Conservation (phyloP, 331 rosid species). For the Acacia pycnantha region DNA sequence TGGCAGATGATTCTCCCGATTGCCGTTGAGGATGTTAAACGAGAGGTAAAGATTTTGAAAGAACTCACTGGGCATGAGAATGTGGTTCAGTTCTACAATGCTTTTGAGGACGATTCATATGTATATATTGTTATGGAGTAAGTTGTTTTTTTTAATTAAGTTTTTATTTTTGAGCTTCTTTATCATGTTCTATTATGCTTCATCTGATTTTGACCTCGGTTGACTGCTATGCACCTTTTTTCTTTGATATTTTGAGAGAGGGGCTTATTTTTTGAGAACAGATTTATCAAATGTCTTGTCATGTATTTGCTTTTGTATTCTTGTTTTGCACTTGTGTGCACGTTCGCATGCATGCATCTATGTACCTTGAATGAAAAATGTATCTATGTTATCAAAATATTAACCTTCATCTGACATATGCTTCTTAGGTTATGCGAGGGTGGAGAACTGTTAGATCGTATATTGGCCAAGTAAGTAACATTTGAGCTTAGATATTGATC, state of each 20-base stretch:
- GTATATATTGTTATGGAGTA: conserved; percentile 99
- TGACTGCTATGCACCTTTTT: background rate
- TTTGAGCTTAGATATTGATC: conserved; percentile 23
- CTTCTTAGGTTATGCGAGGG: conserved; percentile 93
- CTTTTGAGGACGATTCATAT: conserved; percentile 87
- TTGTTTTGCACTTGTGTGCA: background rate
- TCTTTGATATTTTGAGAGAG: background rate
- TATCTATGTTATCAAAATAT: conserved; percentile 9
- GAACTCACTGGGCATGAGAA: conserved; percentile 95
- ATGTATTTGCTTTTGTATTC: background rate
- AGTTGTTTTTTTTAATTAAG: conserved; percentile 27
- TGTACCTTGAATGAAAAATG: background rate
- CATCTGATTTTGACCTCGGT: conserved; percentile 16
- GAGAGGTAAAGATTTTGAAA: conserved; percentile 92
- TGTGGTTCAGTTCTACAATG: conserved; percentile 82
- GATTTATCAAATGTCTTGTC: conserved; percentile 25
- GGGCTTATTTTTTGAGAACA: conserved; percentile 25
- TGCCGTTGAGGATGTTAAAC: conserved; percentile 97
- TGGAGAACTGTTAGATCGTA: conserved; percentile 93
- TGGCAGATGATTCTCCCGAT: conserved; percentile 98
- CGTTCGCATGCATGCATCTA: background rate
- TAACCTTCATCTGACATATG: conserved; percentile 1
- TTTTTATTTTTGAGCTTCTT: background rate
- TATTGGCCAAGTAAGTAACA: conserved; percentile 84
- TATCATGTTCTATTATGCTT: conserved; percentile 18